Evolutionary conservation across 306 rosid genomes (phyloP), one percentile per base, ranked within the genome.

Genomic region (Pterocarpus santalinus): DNA sequence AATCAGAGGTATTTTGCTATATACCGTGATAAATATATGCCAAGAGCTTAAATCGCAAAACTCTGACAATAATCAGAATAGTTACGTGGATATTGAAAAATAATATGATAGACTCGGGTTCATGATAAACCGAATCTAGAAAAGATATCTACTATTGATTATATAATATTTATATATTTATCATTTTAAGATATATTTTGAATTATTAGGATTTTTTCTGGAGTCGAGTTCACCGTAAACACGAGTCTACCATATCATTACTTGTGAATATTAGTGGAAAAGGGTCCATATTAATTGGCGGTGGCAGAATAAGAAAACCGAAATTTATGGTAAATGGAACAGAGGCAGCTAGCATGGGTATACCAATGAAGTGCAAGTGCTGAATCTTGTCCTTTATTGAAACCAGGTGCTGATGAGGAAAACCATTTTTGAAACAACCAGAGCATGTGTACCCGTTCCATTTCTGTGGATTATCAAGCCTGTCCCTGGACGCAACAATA

Each of bases 341-440:
- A 78, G 76, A 60, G 9, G 51, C 51, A 46, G 39, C 44, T 5
- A 36, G 34, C 55, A 32, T 38, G 66, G 44, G 11, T 17, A 43
- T 38, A 44, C 39, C 22, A 38, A 57, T 15, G 65, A 57, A 5
- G 9, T 52, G 60, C 43, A 62, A 53, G 71, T 65, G 15, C 55
- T 58, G 61, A 65, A 52, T 60, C 17, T 72, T 36, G 67, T 83
- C 39, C 12, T 63, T 15, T 72, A n/a, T 49, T 43, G 53, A 90
- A 84, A 85, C 89, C 80, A 66, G 86, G 84, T 81, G 91, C 87
- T 70, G 38, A 34, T 36, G 5, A 57, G 41, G 62, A 69, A 78
- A 86, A 80, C 80, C 88, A 63, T 69, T 56, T 55, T 78, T 65
- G 34, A 46, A 82, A 6, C 12, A 38, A 39, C 69, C 72, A 77